phyloP scores from a whole-genome alignment of 208 protist genomes.

The Leptomonas pyrrhocoris region DNA sequence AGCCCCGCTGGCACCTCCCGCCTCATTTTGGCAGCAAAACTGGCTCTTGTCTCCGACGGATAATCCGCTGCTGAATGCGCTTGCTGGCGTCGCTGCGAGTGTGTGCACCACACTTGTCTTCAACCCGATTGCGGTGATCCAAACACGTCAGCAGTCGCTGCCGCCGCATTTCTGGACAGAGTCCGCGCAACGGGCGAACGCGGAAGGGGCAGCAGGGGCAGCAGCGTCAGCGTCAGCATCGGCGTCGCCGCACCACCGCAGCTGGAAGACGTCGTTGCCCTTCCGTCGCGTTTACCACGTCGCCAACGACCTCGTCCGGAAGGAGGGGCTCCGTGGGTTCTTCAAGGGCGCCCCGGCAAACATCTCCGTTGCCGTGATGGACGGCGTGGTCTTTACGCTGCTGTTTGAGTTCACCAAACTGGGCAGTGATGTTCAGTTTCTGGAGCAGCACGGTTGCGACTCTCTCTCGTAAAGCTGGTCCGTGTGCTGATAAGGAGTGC shows the following conservation, averaged over 20 bases:
- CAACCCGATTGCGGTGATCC: slow-evolving; percentile 84
- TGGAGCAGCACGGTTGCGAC: slow-evolving; percentile 29
- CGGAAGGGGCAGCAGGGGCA: neutral
- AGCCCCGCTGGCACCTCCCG: neutral
- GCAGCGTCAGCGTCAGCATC: neutral
- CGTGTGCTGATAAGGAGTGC: no score
- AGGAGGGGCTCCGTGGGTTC: slow-evolving; percentile 73
- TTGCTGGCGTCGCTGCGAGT: slow-evolving; percentile 69
- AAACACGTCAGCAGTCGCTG: slow-evolving; percentile 78
- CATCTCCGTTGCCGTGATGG: slow-evolving; percentile 66
- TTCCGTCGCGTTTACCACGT: slow-evolving; percentile 40
- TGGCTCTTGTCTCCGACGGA: slow-evolving; percentile 81
- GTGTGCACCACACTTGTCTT: slow-evolving; percentile 69
- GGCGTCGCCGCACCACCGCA: slow-evolving; percentile 4
- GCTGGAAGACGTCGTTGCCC: slow-evolving; percentile 26
- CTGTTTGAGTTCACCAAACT: slow-evolving; percentile 90
- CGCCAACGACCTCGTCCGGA: slow-evolving; percentile 51
- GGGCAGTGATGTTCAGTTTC: slow-evolving; percentile 76
- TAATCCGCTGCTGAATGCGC: slow-evolving; percentile 79
- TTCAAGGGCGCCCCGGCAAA: slow-evolving; percentile 86
- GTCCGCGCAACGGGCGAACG: neutral
- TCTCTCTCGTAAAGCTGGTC: neutral
- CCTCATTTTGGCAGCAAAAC: slow-evolving; percentile 58
- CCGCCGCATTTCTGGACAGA: slow-evolving; percentile 34
- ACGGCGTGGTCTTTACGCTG: slow-evolving; percentile 80